Evolutionary conservation across 148 eudicot genomes (phyloP).

Genomic region (Suaeda aralocaspica): DNA sequence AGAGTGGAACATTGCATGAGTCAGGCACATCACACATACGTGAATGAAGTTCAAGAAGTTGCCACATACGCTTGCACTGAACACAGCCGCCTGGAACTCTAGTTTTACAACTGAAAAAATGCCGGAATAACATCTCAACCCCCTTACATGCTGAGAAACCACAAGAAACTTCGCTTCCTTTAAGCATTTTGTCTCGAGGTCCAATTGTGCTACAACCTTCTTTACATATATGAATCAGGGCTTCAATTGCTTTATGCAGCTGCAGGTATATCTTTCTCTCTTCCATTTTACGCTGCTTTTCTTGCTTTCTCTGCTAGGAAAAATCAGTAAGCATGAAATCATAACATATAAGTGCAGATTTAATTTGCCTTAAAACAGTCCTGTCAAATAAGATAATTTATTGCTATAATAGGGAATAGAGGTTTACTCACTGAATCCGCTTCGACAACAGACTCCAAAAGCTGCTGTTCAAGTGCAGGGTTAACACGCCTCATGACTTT

Average conservation of each 20-base stretch:
- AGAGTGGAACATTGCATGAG: slow-evolving; percentile 76
- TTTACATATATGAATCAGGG: slow-evolving; percentile 68
- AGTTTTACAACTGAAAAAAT: slow-evolving; percentile 58
- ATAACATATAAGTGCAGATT: no score
- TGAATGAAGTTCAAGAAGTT: slow-evolving; percentile 80
- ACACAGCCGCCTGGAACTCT: slow-evolving; percentile 78
- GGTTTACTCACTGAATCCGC: slow-evolving; percentile 73
- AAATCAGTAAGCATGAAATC: no score
- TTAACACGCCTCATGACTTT: slow-evolving; percentile 63
- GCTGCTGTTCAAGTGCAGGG: slow-evolving; percentile 79
- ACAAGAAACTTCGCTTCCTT: slow-evolving; percentile 49
- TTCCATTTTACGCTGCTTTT: slow-evolving; percentile 46
- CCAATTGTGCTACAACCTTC: slow-evolving; percentile 84
- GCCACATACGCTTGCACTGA: slow-evolving; percentile 85
- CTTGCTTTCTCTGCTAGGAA: slow-evolving; percentile 53
- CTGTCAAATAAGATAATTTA: no score
- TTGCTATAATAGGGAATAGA: no score
- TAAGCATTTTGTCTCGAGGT: slow-evolving; percentile 63
- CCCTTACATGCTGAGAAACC: slow-evolving; percentile 65
- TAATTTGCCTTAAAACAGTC: no score
- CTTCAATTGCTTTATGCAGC: slow-evolving; percentile 73
- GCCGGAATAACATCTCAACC: slow-evolving; percentile 64
- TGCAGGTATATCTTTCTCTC: slow-evolving; percentile 63
- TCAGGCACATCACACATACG: slow-evolving; percentile 65
- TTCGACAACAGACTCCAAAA: slow-evolving; percentile 69